Evolutionary conservation across 768 basidiomycete genomes (phyloP).

Genomic region (Termitomyces sp.): DNA sequence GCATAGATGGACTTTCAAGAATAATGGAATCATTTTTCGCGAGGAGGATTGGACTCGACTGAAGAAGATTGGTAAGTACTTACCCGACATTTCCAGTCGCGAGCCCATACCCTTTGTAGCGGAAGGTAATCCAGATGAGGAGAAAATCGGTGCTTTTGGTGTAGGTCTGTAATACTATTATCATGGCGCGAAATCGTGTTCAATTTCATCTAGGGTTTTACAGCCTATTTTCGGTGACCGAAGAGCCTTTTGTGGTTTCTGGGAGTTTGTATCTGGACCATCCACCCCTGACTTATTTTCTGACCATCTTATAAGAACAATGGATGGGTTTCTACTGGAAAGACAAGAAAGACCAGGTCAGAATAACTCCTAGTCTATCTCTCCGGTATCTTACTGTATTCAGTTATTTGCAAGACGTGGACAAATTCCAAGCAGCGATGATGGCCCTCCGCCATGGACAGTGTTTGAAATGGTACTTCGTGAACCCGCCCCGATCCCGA

Average conservation of each 20-base stretch:
- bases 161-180: conserved; percentile 45
- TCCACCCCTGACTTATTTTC: conserved; percentile 18
- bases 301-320: conserved; percentile 43
- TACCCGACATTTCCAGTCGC: background rate
- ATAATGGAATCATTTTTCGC: conserved; percentile 80
- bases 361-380: background rate
- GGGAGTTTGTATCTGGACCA: conserved; percentile 43
- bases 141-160: conserved; percentile 94
- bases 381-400: conserved; percentile 4
- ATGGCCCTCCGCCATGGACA: conserved; percentile 56
- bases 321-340: conserved; percentile 99
- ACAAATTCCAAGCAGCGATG: conserved; percentile 38
- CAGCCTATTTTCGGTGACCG: conserved; percentile 77
- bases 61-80: conserved; percentile 74
- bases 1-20: conserved; percentile 79
- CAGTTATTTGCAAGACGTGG: conserved; percentile 85
- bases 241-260: conserved; percentile 78
- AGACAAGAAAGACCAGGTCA: conserved; percentile 82
- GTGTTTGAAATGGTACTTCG: conserved; percentile 86
- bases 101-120: conserved; percentile 35
- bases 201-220: conserved; percentile 51
- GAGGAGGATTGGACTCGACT: conserved; percentile 85
- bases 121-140: conserved; percentile 90
- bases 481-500: conserved; percentile 74
- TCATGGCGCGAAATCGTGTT: background rate